phyloP scores from a whole-genome alignment of 352 stramenopile species.

The Globisporangium nodosum region DNA sequence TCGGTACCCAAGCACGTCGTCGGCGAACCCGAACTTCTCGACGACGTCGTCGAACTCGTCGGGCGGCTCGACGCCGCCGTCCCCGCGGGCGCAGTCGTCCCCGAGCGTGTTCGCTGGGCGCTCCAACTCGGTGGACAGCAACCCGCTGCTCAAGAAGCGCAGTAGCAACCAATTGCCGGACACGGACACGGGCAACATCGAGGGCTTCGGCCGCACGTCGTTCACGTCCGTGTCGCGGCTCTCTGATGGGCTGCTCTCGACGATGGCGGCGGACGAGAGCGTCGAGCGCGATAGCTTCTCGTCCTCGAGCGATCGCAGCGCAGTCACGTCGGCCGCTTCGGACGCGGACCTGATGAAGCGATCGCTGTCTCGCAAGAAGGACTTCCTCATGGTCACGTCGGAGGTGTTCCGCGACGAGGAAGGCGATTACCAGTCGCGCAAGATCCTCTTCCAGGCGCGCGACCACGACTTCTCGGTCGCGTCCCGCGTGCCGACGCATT shows the following conservation, averaged over 20 bases:
- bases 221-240: constrained; percentile 70
- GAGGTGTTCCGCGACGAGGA: constrained; percentile 85
- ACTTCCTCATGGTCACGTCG: constrained; percentile 89
- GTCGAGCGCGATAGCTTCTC: constrained; percentile 38
- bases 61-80: constrained; percentile 21
- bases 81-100: constrained; percentile 27
- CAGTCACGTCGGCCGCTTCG: constrained; percentile 18
- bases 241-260: constrained; percentile 33
- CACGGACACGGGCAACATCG: constrained; percentile 31
- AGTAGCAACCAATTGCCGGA: constrained; percentile 33
- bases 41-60: constrained; percentile 33
- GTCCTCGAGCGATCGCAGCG: constrained; percentile 33
- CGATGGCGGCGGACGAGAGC: constrained; percentile 19
- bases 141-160: constrained; percentile 42
- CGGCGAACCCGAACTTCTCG: constrained; percentile 29
- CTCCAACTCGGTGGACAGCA: constrained; percentile 41
- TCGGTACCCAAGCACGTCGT: constrained; percentile 48
- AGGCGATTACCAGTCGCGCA: constrained; percentile 83
- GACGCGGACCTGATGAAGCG: constrained; percentile 80
- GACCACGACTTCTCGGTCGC: constrained; percentile 84
- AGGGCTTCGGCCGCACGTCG: constrained; percentile 62
- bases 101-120: constrained; percentile 21
- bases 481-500: constrained; percentile 67
- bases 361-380: constrained; percentile 81
- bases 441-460: constrained; percentile 84